Conservation (phyloP, 2,329 filamentous ascomycete species). For the Tolypocladium capitatum region DNA sequence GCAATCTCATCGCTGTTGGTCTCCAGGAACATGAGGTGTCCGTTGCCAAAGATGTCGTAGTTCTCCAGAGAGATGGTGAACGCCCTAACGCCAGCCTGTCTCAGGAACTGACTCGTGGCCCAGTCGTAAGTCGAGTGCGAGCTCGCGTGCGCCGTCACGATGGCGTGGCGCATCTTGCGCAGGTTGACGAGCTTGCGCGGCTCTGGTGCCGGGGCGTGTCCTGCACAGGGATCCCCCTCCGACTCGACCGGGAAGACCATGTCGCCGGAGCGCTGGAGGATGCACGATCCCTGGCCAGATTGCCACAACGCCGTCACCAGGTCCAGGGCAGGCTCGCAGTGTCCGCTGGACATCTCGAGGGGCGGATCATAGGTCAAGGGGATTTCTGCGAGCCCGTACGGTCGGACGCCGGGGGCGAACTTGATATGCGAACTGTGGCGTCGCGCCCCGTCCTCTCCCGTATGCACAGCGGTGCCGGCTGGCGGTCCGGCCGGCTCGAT, state of each 20-base stretch:
- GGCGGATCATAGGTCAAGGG: conserved; percentile 29
- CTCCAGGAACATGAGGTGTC: conserved; percentile 41
- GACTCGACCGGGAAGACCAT: not conserved
- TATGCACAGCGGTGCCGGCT: conserved; percentile 17
- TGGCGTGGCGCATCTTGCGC: conserved; percentile 28
- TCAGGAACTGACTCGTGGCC: conserved; percentile 37
- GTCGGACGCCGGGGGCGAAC: conserved; percentile 15
- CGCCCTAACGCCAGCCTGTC: conserved; percentile 34
- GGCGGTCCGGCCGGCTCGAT: conserved; percentile 42
- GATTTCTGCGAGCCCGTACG: conserved; percentile 27
- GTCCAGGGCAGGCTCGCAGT: not conserved
- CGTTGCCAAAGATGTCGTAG: conserved; percentile 35
- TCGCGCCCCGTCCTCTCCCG: not conserved
- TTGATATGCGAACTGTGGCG: conserved; percentile 10
- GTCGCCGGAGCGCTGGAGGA: conserved; percentile 7
- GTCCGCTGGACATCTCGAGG: not conserved
- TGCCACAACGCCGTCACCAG: not conserved
- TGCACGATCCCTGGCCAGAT: conserved; percentile 2
- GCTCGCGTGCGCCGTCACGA: conserved; percentile 39
- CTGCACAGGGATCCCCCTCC: not conserved
- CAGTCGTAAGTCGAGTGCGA: conserved; percentile 42
- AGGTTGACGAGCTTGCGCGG: conserved; percentile 33
- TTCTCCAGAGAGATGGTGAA: conserved; percentile 31
- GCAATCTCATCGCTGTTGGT: conserved; percentile 34
- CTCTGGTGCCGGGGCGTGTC: not conserved